Conservation (phyloP, 768 basidiomycete genomes). For the Coprinopsis strossmayeri region DNA sequence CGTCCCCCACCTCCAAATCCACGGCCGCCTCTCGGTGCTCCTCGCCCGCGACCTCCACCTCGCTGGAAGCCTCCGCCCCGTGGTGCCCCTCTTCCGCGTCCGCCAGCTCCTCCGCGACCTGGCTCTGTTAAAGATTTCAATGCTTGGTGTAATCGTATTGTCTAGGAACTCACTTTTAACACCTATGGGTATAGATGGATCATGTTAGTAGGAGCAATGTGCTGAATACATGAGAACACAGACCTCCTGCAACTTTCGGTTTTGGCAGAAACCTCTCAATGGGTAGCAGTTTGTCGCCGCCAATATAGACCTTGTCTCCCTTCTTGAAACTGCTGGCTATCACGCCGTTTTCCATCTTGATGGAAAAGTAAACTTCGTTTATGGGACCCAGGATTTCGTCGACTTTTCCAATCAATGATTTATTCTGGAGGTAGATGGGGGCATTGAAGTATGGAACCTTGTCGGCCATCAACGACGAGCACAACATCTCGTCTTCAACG, state of each 20-base stretch:
- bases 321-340: constrained; percentile 93
- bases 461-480: constrained; percentile 73
- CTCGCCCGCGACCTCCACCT: constrained; percentile 34
- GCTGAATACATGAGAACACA: constrained; percentile 17
- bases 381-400: constrained; percentile 99
- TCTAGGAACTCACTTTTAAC: constrained; percentile 37
- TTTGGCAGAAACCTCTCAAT: constrained; percentile 96
- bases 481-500: constrained; percentile 98
- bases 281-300: constrained; percentile 93
- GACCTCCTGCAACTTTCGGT: constrained; percentile 76
- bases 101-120: constrained; percentile 37
- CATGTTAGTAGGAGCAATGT: no score
- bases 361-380: constrained; percentile 96
- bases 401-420: constrained; percentile 92
- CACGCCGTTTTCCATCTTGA: constrained; percentile 97
- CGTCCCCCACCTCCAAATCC: constrained; percentile 28
- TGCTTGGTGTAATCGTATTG: constrained; percentile 14
- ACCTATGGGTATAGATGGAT: constrained; percentile 30
- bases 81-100: constrained; percentile 31
- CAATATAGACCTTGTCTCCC: constrained; percentile 98
- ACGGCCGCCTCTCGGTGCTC: constrained; percentile 30
- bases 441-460: constrained; percentile 99
- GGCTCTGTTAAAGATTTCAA: constrained; percentile 23
- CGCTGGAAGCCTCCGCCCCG: constrained; percentile 27
- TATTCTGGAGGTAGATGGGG: constrained; percentile 95